Base-by-base conservation (phyloP, 495 filamentous ascomycete species). In the Hypoxylon lienhwacheense region DNA sequence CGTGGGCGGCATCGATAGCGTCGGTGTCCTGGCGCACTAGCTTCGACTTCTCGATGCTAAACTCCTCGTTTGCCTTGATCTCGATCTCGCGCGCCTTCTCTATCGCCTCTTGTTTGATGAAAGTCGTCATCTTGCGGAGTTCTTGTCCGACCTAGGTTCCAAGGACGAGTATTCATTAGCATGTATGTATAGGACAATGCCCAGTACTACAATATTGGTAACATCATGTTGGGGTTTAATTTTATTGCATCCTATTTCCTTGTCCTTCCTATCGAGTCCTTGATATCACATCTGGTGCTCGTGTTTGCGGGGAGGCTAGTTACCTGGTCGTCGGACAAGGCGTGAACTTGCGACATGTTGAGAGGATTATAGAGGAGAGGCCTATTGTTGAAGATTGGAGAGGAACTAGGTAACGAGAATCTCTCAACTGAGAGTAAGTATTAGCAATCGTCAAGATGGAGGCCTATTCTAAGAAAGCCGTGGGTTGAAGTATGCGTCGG, bases 81-180 rank as follows among this genome's bases (percentile, higher is more conserved):
- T 89, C 80, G 76, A 99, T 97, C 72, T 99, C 95, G 66, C 84
- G 84, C 61, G 91, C 90, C 76, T 99, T 99, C 70, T 99, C 95
- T 28, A 85, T 76, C 17, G 95, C 95, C 81, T 99, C 95, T 77
- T 97, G 91, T 69, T 87, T 87, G 84, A 99, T 99, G 87, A 99
- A 99, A 70, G 91, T 90, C 35, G 95, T 97, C 95, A 99, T 99
- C 81, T 99, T 99, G 78, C 86, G 89, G 70, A 99, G 89, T 81
- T 99, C 95, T 71, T 83, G 81, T 67, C 85, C 81, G 74, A 99
- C 92, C 91, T 97, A 60, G 31, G 40, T 26, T 3, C 36, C 31
- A 19, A n/a, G 7, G 37, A 29, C 22, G 47, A 41, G 28, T 28
- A 0, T 55, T 17, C 22, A 39, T 56, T 40, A 64, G 47, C 42